Evolutionary conservation across 2,329 filamentous ascomycete species (phyloP).

Genomic region (Colletotrichum neosansevieriae): DNA sequence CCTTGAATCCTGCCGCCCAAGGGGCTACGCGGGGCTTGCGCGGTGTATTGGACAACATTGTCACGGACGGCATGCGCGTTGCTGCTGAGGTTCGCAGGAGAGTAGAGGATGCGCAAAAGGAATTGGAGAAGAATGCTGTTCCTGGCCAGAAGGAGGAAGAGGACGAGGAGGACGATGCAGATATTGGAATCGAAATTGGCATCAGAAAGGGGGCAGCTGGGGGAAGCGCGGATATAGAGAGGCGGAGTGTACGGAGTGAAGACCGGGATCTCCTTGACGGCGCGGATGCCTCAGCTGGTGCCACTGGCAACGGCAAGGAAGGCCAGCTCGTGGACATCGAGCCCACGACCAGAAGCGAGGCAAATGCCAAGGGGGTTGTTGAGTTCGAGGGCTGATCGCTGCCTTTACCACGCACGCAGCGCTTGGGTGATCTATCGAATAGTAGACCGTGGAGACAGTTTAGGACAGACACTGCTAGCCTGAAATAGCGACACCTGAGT

Average conservation of each 20-base stretch:
- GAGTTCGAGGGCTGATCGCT: conserved; percentile 55
- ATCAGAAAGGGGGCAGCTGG: conserved; percentile 50
- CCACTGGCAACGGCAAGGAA: conserved; percentile 49
- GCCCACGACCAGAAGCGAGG: conserved; percentile 45
- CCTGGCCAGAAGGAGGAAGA: conserved; percentile 72
- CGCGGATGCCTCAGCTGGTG: conserved; percentile 77
- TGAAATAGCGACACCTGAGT: background rate
- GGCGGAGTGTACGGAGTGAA: conserved; percentile 72
- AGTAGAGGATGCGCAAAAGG: conserved; percentile 95
- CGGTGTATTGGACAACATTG: conserved; percentile 96
- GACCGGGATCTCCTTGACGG: conserved; percentile 80
- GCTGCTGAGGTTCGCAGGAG: conserved; percentile 90
- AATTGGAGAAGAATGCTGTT: conserved; percentile 86
- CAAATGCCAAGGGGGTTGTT: conserved; percentile 52
- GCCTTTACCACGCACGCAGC: background rate
- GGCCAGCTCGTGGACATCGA: conserved; percentile 51
- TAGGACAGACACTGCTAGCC: conserved; percentile 1
- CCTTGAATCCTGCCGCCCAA: conserved; percentile 60
- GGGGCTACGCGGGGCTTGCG: conserved; percentile 80
- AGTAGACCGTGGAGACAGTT: background rate
- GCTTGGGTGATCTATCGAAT: background rate
- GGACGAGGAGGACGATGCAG: conserved; percentile 76
- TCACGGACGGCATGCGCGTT: conserved; percentile 96
- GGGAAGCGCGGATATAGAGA: conserved; percentile 68
- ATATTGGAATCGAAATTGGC: conserved; percentile 58